A percentile compares a stretch with the other conserved stretches of the same genome.
These are phyloP conservation scores for Austroboletus niveus DNA, from an alignment of 1,284 basidiomycete species.

Conservation along the genomic window DNA sequence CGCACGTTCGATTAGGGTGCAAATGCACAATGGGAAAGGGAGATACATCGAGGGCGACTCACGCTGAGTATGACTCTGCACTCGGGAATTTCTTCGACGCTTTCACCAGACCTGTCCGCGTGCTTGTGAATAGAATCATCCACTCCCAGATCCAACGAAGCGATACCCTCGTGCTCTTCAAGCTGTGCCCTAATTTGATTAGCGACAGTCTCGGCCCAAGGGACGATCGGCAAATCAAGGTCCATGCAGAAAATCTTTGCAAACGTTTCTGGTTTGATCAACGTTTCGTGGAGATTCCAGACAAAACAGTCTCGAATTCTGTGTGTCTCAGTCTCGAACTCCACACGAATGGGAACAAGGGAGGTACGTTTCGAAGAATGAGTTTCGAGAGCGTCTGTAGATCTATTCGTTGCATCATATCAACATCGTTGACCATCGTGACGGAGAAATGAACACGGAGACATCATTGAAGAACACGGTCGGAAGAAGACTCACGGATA, in stretches of 20 bases:
- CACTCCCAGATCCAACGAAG: slow-evolving; percentile 71
- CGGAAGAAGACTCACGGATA: slow-evolving; percentile 58
- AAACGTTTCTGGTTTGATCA: slow-evolving; percentile 83
- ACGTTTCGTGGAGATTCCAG: slow-evolving; percentile 89
- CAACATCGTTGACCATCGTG: slow-evolving; percentile 12
- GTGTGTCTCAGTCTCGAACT: slow-evolving; percentile 90
- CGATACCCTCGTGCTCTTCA: slow-evolving; percentile 83
- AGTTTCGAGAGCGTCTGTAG: slow-evolving; percentile 61
- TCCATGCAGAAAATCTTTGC: slow-evolving; percentile 87
- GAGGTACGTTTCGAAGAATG: slow-evolving; percentile 67
- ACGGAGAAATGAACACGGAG: slow-evolving; percentile 18
- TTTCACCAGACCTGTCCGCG: slow-evolving; percentile 31
- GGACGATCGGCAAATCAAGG: slow-evolving; percentile 68
- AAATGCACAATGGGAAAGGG: slow-evolving; percentile 11
- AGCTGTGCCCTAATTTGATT: slow-evolving; percentile 88
- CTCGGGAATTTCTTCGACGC: slow-evolving; percentile 68
- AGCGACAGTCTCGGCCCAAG: slow-evolving; percentile 77
- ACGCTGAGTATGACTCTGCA: slow-evolving; percentile 90
- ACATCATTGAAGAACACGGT: slow-evolving; percentile 9
- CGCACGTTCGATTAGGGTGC: slow-evolving; percentile 17
- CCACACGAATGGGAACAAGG: slow-evolving; percentile 90
- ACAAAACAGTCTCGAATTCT: slow-evolving; percentile 93
- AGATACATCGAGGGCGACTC: slow-evolving; percentile 34
- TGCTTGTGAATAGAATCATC: slow-evolving; percentile 51
- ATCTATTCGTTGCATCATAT: slow-evolving; percentile 40